These are phyloP conservation scores for Macroventuria anomochaeta DNA, from an alignment of 2,329 filamentous ascomycete species.

Conservation along the genomic window DNA sequence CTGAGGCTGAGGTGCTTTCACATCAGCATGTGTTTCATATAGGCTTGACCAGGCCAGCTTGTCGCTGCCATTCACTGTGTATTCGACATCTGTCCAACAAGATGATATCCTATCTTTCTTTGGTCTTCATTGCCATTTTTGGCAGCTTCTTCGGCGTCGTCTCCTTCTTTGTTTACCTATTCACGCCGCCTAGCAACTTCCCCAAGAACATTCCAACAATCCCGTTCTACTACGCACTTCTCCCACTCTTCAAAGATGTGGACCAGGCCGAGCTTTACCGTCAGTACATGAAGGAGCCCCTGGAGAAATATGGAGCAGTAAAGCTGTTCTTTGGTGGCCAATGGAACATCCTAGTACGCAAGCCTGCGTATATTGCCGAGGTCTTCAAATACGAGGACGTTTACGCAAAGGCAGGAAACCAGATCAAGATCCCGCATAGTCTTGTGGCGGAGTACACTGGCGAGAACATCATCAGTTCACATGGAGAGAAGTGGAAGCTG, in stretches of 20 bases:
- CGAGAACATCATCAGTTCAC: slow-evolving; percentile 45
- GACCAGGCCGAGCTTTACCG: slow-evolving; percentile 54
- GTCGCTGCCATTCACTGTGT: neutral
- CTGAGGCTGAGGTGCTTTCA: slow-evolving; percentile 14
- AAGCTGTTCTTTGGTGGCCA: slow-evolving; percentile 58
- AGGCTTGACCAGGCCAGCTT: slow-evolving; percentile 15
- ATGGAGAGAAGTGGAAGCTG: slow-evolving; percentile 42
- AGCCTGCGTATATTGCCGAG: slow-evolving; percentile 54
- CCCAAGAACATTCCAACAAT: slow-evolving; percentile 52
- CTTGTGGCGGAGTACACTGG: slow-evolving; percentile 41
- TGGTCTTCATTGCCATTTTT: slow-evolving; percentile 31
- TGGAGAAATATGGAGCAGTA: slow-evolving; percentile 54
- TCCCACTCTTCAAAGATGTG: slow-evolving; percentile 53
- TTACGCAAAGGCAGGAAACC: slow-evolving; percentile 42
- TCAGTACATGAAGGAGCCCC: slow-evolving; percentile 49
- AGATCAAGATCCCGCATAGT: slow-evolving; percentile 43
- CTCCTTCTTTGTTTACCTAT: slow-evolving; percentile 35
- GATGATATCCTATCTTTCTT: slow-evolving; percentile 34
- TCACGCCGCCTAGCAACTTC: slow-evolving; percentile 36
- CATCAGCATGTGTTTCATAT: slow-evolving; percentile 23
- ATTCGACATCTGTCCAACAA: slow-evolving; percentile 7
- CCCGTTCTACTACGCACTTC: slow-evolving; percentile 54
- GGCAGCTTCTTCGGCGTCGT: slow-evolving; percentile 23
- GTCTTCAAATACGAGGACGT: slow-evolving; percentile 42
- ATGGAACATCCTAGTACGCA: slow-evolving; percentile 58